Evolutionary conservation across 116 monocot genomes (phyloP).

Genomic region (Dioscorea cayenensis): DNA sequence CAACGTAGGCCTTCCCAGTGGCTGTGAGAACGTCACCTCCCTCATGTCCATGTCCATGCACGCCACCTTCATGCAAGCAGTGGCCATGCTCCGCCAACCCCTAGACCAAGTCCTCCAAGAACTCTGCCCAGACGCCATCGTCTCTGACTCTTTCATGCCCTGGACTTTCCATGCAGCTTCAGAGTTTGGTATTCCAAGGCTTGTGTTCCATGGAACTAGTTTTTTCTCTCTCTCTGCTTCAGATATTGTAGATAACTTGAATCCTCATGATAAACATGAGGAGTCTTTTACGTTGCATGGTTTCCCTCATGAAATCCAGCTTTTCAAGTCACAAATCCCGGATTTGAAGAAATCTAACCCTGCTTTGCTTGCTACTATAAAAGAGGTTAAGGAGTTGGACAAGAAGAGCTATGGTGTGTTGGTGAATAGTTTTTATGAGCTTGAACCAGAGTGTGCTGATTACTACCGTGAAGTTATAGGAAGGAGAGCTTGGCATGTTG

Average conservation of each 20-base stretch:
- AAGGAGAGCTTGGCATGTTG: background rate
- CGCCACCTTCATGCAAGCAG: slow-evolving; percentile 5
- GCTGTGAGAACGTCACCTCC: slow-evolving; percentile 15
- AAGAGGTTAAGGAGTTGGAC: no score
- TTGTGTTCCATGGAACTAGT: slow-evolving; percentile 18
- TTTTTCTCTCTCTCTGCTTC: background rate
- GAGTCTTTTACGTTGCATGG: no score
- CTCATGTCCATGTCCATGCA: background rate
- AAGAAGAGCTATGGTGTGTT: no score
- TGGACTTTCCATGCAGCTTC: slow-evolving; percentile 14
- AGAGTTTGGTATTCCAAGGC: slow-evolving; percentile 8
- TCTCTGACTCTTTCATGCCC: slow-evolving; percentile 19
- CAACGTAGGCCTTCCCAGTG: slow-evolving; percentile 16
- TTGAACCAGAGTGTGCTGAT: slow-evolving; percentile 14
- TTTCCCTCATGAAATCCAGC: no score
- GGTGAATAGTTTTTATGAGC: slow-evolving; percentile 23
- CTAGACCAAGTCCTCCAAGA: slow-evolving; percentile 11
- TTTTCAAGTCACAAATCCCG: background rate
- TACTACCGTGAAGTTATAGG: background rate
- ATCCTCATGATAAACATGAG: background rate
- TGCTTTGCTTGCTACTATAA: no score
- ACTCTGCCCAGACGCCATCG: slow-evolving; percentile 18
- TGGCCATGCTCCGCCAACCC: slow-evolving; percentile 14
- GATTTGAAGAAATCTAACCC: no score
- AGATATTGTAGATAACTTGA: background rate